Evolutionary conservation across 495 filamentous ascomycete species (phyloP), one percentile per base, ranked within the genome.

Genomic region (Hypoxylon lienhwacheense): DNA sequence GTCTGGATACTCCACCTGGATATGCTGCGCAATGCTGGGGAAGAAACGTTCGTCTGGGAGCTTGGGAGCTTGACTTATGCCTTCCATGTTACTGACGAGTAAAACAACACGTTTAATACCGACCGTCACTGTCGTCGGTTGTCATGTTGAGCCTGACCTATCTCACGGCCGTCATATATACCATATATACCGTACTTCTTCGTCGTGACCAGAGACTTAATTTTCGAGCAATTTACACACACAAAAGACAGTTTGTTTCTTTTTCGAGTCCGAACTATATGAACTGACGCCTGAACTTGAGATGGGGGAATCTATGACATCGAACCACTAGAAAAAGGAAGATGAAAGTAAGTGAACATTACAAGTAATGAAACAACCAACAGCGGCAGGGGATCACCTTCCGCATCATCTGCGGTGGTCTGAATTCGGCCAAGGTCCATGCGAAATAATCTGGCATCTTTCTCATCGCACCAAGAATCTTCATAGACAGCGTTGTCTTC

Each of bases 271-370:
- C 12, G 49, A 39, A 41, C 54, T 44, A 49, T 57, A 35, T 55
- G 62, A 63, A 65, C 57, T 59, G 58, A 65, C 62, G 61, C 62
- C 63, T 64, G 61, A 64, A 60, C 65, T 55, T 62, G 57, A 61
- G 58, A 64, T 55, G 59, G 59, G 37, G 59, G 65, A 67, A 67
- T 67, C 65, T 67, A 67, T 67, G 62, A 65, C 63, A 63, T 48
- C 39, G 55, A 67, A 65, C 59, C 58, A 63, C 51, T 60, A 59
- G 47, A 60, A 59, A 43, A 57, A 41, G 36, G 41, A 60, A 51
- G 51, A 62, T 16, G 63, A 52, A 63, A 63, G 46, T 60, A 60
- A 64, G 40, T 42, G 57, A 67, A 65, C 65, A 67, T 67, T 67
- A 67, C 65, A 67, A 67, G 57, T 61, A 65, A 53, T 60, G 62